Base-by-base conservation (phyloP, 495 filamentous ascomycete genomes). In the Trichoderma virens region DNA sequence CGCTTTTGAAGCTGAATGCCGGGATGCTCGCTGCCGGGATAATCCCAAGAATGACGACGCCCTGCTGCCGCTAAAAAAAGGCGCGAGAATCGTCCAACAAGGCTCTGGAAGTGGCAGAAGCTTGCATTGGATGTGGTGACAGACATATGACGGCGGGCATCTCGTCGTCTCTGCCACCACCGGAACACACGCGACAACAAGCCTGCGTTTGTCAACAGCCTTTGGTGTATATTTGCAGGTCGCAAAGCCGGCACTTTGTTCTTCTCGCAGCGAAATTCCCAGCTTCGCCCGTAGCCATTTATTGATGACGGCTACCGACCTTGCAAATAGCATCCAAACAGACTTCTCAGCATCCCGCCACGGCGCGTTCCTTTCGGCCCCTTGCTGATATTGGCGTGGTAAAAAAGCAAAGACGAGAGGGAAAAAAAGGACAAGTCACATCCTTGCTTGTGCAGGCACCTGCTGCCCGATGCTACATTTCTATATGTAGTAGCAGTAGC, bases 341-440 rank as follows among this genome's bases (percentile, higher is more conserved):
- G 16, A 23, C 27, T 28, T 25, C 23, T 2, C 13, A 14, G 43
- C 43, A 14, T 56, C 23, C 51, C 51, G 27, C 27, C 30, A 30
- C 51, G 51, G 47, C 27, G 47, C 47, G 47, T 28, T 56, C 47
- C 47, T 56, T 56, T 56, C 51, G 51, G 51, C 51, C 51, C 51
- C 51, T 56, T 56, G 51, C 51, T 56, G 51, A 56, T 56, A n/a
- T 30, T 30, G 51, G 51, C 51, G 25, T n/a, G 43, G 20, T 47
- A 0, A 2, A 43, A 47, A 6, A 47, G 43, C 16, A 47, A 8
- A 20, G 3, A 23, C 8, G 20, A 25, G 20, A 25, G 20, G 23
- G 20, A 23, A 56, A 16, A 56, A 30, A 28, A 14, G 28, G 23
- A 56, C 25, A 27, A 31, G 51, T 56, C 51, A 56, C 23, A 56